Conservation (phyloP, 192 early-diverging fungal genomes). For the Coemansia sp. region DNA sequence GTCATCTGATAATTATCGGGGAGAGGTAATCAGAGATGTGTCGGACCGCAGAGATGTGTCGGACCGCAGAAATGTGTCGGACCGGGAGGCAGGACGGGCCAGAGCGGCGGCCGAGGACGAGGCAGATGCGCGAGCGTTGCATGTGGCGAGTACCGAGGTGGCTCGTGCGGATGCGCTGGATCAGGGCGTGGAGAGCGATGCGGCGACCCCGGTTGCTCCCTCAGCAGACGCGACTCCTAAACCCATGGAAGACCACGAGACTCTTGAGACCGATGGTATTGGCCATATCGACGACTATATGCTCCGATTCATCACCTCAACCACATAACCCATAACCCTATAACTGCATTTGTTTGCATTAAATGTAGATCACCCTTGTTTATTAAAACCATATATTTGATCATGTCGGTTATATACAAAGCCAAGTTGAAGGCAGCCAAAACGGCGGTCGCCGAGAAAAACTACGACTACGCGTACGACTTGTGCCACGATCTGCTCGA, state of each 20-base stretch:
- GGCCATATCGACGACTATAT: conserved; percentile 77
- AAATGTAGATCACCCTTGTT: not conserved
- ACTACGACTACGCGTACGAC: conserved; percentile 52
- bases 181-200: conserved; percentile 22
- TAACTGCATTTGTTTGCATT: not conserved
- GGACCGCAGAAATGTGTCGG: conserved; percentile 9
- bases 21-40: not conserved
- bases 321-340: conserved; percentile 2
- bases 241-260: not conserved
- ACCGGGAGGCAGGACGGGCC: conserved; percentile 18
- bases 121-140: conserved; percentile 33
- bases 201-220: not conserved
- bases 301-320: conserved; percentile 55
- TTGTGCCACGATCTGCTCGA: conserved; percentile 53
- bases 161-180: conserved; percentile 41
- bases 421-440: conserved; percentile 53
- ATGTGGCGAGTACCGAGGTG: conserved; percentile 34
- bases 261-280: conserved; percentile 40
- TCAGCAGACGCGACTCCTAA: not conserved
- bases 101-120: conserved; percentile 27
- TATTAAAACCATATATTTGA: not conserved
- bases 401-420: conserved; percentile 56
- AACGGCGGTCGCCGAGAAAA: conserved; percentile 38
- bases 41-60: not conserved
- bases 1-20: not conserved